Evolutionary conservation across 257 asterid genomes (phyloP), one percentile per base, ranked within the genome.

Genomic region (Nicotiana knightiana): DNA sequence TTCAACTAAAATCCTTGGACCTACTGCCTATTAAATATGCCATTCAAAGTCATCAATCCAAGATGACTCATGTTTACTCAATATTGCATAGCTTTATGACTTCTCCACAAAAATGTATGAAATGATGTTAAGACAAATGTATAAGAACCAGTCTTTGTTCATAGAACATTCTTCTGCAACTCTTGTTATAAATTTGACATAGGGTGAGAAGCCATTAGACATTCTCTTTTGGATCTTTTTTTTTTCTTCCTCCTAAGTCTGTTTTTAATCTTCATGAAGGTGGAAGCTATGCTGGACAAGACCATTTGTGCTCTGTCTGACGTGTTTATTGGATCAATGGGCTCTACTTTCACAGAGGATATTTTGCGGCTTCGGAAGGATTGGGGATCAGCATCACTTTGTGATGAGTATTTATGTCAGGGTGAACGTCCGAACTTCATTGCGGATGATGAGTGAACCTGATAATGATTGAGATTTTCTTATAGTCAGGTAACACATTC

Each of bases 241-340:
- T 12, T 7, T 78, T 48, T 43, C 17, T 53, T n/a, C 35, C n/a
- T 11, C 18, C 10, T 8, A 43, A 8, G n/a, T 3, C 43, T 43
- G 28, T 9, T 63, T 80, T 62, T 48, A 43, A 11, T 15, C 62
- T 79, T 77, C 28, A n/a, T 48, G 83, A 77, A 96, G 99, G 97
- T 96, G 77, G 99, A 94, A 81, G 98, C 98, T 48, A 96, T 96
- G 99, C 89, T 96, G 90, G 99, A 96, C 87, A 96, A 96, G 86
- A 92, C 97, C 32, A 93, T 96, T 9, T 94, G 98, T 86, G 98
- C 99, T 65, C 83, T 96, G 84, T 94, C 99, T 9, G 85, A 91
- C 2, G 98, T 92, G 65, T 96, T 96, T 84, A 89, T 96, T 79
- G 99, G 99, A 62, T 84, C 98, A 16, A 89, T 92, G 12, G 98